Conservation (phyloP, 2,329 filamentous ascomycete genomes). For the Cordyceps javanica region DNA sequence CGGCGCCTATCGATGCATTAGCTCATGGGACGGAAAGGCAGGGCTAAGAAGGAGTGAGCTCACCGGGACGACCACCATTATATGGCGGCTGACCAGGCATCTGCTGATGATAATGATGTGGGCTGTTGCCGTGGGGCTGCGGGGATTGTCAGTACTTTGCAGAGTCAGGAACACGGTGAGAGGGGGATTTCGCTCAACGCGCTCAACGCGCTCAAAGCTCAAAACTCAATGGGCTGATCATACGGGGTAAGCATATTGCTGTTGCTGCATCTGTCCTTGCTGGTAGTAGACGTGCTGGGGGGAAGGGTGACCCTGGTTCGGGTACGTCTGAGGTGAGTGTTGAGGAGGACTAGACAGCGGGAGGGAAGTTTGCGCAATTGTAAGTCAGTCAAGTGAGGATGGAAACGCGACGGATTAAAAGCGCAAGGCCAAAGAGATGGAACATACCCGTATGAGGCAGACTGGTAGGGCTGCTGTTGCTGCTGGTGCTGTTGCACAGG, state of each 20-base stretch:
- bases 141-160: slow-evolving; percentile 6
- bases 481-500: slow-evolving; percentile 1
- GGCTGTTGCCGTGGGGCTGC: slow-evolving; percentile 28
- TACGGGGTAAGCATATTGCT: slow-evolving; percentile 39
- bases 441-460: slow-evolving; percentile 1
- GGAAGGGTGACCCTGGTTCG: slow-evolving; percentile 32
- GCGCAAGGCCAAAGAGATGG: background rate
- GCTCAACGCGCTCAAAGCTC: background rate
- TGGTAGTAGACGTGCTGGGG: slow-evolving; percentile 41
- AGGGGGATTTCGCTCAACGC: background rate
- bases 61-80: slow-evolving; percentile 43
- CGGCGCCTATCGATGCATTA: background rate
- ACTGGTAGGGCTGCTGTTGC: slow-evolving; percentile 4
- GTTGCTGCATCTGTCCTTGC: slow-evolving; percentile 40
- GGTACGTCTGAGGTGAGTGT: slow-evolving; percentile 27
- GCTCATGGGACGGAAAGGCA: background rate
- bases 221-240: slow-evolving; percentile 12
- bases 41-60: slow-evolving; percentile 16
- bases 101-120: slow-evolving; percentile 27
- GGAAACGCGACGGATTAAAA: background rate
- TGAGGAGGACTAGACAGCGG: slow-evolving; percentile 2
- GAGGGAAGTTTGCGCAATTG: background rate
- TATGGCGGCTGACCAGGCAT: slow-evolving; percentile 29
- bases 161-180: background rate
- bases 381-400: slow-evolving; percentile 1